A percentile compares a stretch with the other conserved stretches of the same genome.
Conservation (phyloP, 2,329 filamentous ascomycete species). For the Spiromastix sp. region DNA sequence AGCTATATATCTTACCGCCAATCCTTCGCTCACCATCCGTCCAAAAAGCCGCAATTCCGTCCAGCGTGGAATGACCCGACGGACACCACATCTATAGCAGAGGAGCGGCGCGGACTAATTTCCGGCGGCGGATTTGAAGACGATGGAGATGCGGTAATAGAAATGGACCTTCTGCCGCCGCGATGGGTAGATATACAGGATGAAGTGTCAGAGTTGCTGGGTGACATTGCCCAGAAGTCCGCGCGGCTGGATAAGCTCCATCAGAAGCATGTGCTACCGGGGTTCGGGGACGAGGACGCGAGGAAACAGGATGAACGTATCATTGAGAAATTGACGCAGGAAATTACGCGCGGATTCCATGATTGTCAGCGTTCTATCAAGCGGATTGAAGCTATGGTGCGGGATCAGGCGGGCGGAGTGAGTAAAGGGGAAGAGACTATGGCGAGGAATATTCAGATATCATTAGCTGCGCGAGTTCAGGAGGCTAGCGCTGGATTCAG, state of each 20-base stretch:
- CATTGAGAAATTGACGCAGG: slow-evolving; percentile 83
- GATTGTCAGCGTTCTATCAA: slow-evolving; percentile 83
- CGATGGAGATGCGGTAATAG: slow-evolving; percentile 89
- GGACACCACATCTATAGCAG: slow-evolving; percentile 48
- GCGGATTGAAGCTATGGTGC: slow-evolving; percentile 76
- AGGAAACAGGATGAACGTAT: slow-evolving; percentile 78
- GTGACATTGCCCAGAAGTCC: slow-evolving; percentile 71
- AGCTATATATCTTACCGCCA: slow-evolving; percentile 99
- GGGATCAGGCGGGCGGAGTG: slow-evolving; percentile 56
- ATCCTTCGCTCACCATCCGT: slow-evolving; percentile 91
- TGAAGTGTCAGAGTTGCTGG: slow-evolving; percentile 75
- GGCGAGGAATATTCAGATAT: slow-evolving; percentile 93
- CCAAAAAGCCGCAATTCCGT: slow-evolving; percentile 67
- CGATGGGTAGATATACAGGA: slow-evolving; percentile 94
- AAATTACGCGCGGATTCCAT: slow-evolving; percentile 82
- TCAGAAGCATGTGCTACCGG: slow-evolving; percentile 91
- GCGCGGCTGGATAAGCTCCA: slow-evolving; percentile 83
- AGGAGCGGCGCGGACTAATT: slow-evolving; percentile 74
- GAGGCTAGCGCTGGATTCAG: slow-evolving; percentile 85
- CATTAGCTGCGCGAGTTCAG: slow-evolving; percentile 76
- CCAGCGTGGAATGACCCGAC: slow-evolving; percentile 49
- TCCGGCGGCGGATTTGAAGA: slow-evolving; percentile 55
- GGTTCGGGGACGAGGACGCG: slow-evolving; percentile 89
- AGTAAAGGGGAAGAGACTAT: slow-evolving; percentile 83
- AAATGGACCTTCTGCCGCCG: slow-evolving; percentile 94